A percentile compares a stretch with the other conserved stretches of the same genome.
Evolutionary conservation across 768 basidiomycete genomes (phyloP).

Genomic region (Mycena crocata): DNA sequence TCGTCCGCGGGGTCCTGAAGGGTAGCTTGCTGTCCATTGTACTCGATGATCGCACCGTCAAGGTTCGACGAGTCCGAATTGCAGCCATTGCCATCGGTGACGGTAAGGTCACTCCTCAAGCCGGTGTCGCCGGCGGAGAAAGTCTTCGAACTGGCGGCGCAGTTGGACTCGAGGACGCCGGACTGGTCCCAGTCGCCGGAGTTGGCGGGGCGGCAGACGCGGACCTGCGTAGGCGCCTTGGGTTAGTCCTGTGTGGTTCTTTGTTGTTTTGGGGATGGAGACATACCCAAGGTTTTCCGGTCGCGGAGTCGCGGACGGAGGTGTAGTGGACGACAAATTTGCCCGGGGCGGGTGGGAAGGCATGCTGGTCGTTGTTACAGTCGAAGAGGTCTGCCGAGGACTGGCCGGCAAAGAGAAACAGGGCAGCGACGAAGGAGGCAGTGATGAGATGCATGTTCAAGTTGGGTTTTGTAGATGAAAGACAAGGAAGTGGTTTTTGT

Average conservation of each 20-base stretch:
- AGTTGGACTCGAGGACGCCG: conserved; percentile 6
- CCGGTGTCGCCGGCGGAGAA: background rate
- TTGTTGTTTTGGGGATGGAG: background rate
- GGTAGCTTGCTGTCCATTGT: background rate
- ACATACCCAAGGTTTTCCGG: conserved; percentile 10
- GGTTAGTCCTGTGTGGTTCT: background rate
- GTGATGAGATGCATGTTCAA: conserved; percentile 7
- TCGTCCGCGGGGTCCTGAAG: background rate
- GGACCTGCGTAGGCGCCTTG: background rate
- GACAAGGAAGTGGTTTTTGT: background rate
- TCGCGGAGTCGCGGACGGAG: conserved; percentile 5
- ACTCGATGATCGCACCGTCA: conserved; percentile 3
- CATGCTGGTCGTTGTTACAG: conserved; percentile 7
- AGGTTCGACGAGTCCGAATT: conserved; percentile 9
- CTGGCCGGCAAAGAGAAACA: background rate
- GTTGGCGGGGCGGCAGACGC: conserved; percentile 10
- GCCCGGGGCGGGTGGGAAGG: conserved; percentile 10
- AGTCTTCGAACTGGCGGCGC: background rate
- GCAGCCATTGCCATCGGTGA: conserved; percentile 9
- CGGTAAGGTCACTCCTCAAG: background rate
- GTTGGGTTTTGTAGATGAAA: background rate
- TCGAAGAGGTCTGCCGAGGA: conserved; percentile 7
- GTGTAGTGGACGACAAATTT: conserved; percentile 11
- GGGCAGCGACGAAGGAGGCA: background rate
- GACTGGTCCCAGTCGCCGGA: conserved; percentile 6